Evolutionary conservation across 2,329 filamentous ascomycete genomes (phyloP).

Genomic region (Aspergillus sojae): DNA sequence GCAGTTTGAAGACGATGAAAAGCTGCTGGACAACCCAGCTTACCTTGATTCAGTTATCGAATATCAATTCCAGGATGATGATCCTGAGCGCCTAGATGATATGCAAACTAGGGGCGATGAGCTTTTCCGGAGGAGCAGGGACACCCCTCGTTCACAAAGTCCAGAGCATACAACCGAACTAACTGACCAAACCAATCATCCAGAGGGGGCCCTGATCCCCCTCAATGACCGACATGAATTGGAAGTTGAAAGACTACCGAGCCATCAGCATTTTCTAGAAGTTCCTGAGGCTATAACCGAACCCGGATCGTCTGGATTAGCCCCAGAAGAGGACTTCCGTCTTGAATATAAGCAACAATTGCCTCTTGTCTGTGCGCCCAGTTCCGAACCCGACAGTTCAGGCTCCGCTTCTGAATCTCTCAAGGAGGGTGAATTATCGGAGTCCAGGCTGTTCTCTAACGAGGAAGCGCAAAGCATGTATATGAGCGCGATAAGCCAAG

Average conservation of each 20-base stretch:
- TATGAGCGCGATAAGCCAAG: conserved; percentile 59
- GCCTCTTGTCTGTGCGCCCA: conserved; percentile 19
- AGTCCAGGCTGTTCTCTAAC: conserved; percentile 51
- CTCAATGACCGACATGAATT: conserved; percentile 1
- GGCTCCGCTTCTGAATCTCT: conserved; percentile 26
- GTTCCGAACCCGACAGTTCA: conserved; percentile 28
- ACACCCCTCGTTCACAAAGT: conserved; percentile 22
- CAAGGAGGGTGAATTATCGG: conserved; percentile 42
- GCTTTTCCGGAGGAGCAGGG: conserved; percentile 11
- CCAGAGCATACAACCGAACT: conserved; percentile 14
- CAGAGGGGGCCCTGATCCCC: conserved; percentile 6
- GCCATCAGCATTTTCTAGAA: not conserved
- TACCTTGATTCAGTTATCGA: conserved; percentile 44
- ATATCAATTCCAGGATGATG: conserved; percentile 37
- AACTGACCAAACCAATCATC: conserved; percentile 7
- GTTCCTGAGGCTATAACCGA: not conserved
- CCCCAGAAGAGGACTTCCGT: not conserved
- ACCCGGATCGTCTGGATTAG: not conserved
- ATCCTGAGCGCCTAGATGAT: conserved; percentile 29
- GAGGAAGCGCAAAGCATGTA: conserved; percentile 56
- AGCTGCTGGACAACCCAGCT: conserved; percentile 38
- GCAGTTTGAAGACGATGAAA: conserved; percentile 33
- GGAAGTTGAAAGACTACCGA: not conserved
- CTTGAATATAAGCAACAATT: not conserved
- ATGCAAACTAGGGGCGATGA: conserved; percentile 14